These are phyloP conservation scores for Asterella californica DNA, from an alignment of 225 moss, liverwort and hornwort genomes.

Conservation along the genomic window DNA sequence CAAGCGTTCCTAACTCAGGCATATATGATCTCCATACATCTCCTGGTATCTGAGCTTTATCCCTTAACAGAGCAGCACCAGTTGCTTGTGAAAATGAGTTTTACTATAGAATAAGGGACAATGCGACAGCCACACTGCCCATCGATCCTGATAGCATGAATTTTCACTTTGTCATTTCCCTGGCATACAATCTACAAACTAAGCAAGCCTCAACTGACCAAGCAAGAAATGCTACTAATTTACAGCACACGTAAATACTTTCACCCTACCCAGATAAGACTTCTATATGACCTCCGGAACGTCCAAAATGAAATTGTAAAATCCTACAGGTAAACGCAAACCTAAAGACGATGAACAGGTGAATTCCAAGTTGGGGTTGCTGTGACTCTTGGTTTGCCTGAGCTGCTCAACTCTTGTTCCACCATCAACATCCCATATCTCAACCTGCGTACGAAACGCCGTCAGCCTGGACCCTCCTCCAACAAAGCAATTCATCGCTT, in stretches of 20 bases:
- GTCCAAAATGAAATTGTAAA: not conserved
- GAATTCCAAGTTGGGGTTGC: not conserved
- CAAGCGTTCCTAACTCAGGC: not conserved
- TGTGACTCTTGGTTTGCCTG: constrained; percentile 19
- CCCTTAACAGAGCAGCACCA: no score
- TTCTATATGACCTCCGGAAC: constrained; percentile 33
- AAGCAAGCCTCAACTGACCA: not conserved
- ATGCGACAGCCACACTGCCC: no score
- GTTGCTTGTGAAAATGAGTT: no score
- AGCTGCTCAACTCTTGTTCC: constrained; percentile 73
- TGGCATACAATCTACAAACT: not conserved
- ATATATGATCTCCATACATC: no score
- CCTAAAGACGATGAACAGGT: constrained; percentile 30
- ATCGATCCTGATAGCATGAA: no score
- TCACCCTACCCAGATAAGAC: constrained; percentile 62
- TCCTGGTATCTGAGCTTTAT: no score
- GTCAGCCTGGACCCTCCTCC: not conserved
- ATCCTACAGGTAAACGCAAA: constrained; percentile 15
- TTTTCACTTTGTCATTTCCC: no score
- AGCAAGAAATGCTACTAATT: not conserved
- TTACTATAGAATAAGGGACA: no score
- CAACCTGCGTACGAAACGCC: constrained; percentile 50
- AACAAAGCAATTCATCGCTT: no score
- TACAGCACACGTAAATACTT: not conserved
- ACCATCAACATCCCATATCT: constrained; percentile 78